Evolutionary conservation across 1,284 basidiomycete genomes (phyloP), one percentile per base, ranked within the genome.

Genomic region (Melampsora abietis-canadensis): DNA sequence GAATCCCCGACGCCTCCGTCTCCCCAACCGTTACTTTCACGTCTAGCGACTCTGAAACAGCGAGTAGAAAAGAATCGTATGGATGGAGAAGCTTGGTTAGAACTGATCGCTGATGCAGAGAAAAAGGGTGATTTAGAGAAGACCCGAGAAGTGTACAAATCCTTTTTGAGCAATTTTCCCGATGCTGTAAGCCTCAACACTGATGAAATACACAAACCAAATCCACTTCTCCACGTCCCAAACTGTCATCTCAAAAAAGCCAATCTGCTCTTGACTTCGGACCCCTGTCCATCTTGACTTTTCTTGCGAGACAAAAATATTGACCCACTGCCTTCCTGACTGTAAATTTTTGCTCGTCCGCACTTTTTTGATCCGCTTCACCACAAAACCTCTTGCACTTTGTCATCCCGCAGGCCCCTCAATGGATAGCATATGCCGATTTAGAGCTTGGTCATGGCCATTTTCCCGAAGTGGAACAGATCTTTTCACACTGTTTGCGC

Each of bases 401-500:
- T 44, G 40, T 44, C 40, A 14, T 24, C 14, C 59, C 31, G 24
- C 77, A 83, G 80, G 79, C 81, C 10, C 78, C 80, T 19, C 83
- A 84, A 77, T 84, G 83, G 83, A 81, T 83, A 67, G 88, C 89
- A 31, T 94, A 93, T 80, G 86, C 94, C 80, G 88, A 87, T 75
- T 89, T 93, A 79, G 91, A 90, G 78, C 82, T 92, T 80, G 79
- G 78, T 77, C 86, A 85, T 31, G 83, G 85, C 24, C 85, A 87
- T 27, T 90, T 90, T 81, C 85, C 86, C 77, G 87, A 88, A 79
- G 90, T 89, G 37, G 89, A 92, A 83, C 85, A 86, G 19, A 82
- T 92, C 24, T 94, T 95, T 84, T 89, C 88, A 79, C 86, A 88
- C 66, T 94, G 91, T 82, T 83, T 95, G 77, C 88, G 88, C 81